Evolutionary conservation across 2,329 filamentous ascomycete species (phyloP).

Genomic region (Lasiodiplodia gonubiensis): DNA sequence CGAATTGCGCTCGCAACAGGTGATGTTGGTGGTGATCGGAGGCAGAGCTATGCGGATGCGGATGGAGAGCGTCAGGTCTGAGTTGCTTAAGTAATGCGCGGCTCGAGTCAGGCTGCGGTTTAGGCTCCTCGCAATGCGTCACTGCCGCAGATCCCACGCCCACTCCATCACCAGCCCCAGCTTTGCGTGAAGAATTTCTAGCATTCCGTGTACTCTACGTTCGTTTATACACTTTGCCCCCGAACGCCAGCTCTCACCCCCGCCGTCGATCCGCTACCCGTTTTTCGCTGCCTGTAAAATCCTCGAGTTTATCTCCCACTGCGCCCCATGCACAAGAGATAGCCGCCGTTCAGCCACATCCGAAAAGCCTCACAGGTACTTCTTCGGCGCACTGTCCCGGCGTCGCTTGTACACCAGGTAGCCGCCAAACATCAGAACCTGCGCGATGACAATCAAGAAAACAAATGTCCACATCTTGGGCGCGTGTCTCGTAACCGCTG

Average conservation of each 20-base stretch:
- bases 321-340: constrained; percentile 11
- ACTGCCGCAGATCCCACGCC: constrained; percentile 15
- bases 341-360: constrained; percentile 8
- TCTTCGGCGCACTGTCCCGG: constrained; percentile 80
- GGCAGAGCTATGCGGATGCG: constrained; percentile 19
- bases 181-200: constrained; percentile 2
- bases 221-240: neutral
- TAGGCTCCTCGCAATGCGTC: constrained; percentile 14
- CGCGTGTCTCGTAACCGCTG: constrained; percentile 59
- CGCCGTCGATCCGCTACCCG: neutral
- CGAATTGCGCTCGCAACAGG: constrained; percentile 3
- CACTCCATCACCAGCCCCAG: neutral
- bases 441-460: constrained; percentile 74
- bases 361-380: constrained; percentile 69
- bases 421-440: constrained; percentile 70
- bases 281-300: neutral
- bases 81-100: neutral
- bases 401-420: constrained; percentile 83
- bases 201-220: constrained; percentile 18
- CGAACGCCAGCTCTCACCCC: neutral
- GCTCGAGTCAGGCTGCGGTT: constrained; percentile 13
- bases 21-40: constrained; percentile 23
- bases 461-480: constrained; percentile 68
- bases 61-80: constrained; percentile 25
- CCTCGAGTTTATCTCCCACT: neutral